phyloP scores from a whole-genome alignment of 2,329 filamentous ascomycete genomes.

The Botrytis deweyae region DNA sequence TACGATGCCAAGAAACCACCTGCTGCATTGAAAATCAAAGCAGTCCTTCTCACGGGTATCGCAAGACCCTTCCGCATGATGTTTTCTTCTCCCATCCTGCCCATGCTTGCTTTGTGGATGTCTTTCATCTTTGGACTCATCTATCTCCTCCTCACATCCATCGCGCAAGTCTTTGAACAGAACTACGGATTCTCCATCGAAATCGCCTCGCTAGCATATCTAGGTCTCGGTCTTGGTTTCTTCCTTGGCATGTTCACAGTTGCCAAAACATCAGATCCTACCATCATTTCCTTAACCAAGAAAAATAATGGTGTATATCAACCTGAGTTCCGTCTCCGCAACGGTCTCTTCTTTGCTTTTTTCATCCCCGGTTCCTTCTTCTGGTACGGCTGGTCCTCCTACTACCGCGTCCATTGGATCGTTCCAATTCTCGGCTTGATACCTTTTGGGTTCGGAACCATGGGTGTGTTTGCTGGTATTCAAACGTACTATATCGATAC shows the following conservation, averaged over 20 bases:
- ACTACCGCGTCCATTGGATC: conserved; percentile 44
- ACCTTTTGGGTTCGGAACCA: conserved; percentile 45
- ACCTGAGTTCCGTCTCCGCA: conserved; percentile 40
- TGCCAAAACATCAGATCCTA: conserved; percentile 45
- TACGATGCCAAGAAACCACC: conserved; percentile 29
- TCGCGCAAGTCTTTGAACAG: conserved; percentile 29
- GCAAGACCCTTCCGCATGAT: conserved; percentile 46
- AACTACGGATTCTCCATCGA: conserved; percentile 45
- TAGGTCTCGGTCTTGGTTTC: conserved; percentile 48
- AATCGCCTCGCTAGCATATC: conserved; percentile 46
- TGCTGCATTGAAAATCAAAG: conserved; percentile 33
- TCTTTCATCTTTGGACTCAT: conserved; percentile 34
- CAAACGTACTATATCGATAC: conserved; percentile 49
- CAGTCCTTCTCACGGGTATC: conserved; percentile 28
- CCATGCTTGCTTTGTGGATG: conserved; percentile 26
- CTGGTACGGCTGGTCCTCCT: conserved; percentile 50
- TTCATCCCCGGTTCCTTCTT: conserved; percentile 45
- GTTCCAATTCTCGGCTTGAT: conserved; percentile 44
- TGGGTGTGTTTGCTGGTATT: conserved; percentile 42
- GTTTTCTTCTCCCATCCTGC: conserved; percentile 48
- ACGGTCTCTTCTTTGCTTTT: conserved; percentile 47
- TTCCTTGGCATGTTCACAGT: conserved; percentile 45
- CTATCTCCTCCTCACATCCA: conserved; percentile 35
- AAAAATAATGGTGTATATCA: conserved; percentile 41
- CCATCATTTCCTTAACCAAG: conserved; percentile 48